Base-by-base conservation (phyloP, 2,329 filamentous ascomycete genomes). In the Aspergillus neoniger region DNA sequence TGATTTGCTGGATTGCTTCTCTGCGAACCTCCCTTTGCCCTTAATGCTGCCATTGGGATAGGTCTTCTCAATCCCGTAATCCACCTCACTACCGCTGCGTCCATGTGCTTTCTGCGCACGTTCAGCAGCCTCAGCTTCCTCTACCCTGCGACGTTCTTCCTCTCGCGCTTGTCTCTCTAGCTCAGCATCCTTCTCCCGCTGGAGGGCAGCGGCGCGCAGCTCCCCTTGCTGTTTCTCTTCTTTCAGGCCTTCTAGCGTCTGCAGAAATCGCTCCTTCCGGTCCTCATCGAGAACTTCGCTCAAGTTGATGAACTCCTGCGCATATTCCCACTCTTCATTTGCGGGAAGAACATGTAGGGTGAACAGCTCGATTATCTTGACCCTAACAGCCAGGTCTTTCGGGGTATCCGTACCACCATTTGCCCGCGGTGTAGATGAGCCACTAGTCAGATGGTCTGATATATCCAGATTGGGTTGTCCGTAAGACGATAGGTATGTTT, bases 251-350 rank as follows among this genome's bases (percentile, higher is more conserved):
- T 96, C 87, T 15, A 98, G 82, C 4, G 93, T 94, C 68, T 94
- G 89, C 15, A 96, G 79, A 74, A 98, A 97, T 0, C 91, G 88
- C 69, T 98, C 92, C 64, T 91, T 88, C 48, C 91, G 86, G 79
- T 98, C 95, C 55, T 97, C 94, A 74, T 98, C 94, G 1, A 99
- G 83, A 25, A 96, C 87, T 50, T 94, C 88, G 74, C 88, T 95
- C 71, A 92, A 86, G 70, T 84, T 87, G 71, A 98, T 96, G 75
- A 98, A 98, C 68, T 96, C 91, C 61, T 87, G 86, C 4, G 95
- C 92, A 70, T 97, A 97, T 60, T 96, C 91, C 95, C 95, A 99
- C 78, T 98, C 92, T 58, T 91, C 88, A 69, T 97, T 98, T 56
- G 92, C 86, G 5, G 94, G 88, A n/a, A 99, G 86, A 7, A 98